These are phyloP conservation scores for Myxozyma vanderwaltii DNA, from an alignment of 805 yeast genomes.

Conservation along the genomic window DNA sequence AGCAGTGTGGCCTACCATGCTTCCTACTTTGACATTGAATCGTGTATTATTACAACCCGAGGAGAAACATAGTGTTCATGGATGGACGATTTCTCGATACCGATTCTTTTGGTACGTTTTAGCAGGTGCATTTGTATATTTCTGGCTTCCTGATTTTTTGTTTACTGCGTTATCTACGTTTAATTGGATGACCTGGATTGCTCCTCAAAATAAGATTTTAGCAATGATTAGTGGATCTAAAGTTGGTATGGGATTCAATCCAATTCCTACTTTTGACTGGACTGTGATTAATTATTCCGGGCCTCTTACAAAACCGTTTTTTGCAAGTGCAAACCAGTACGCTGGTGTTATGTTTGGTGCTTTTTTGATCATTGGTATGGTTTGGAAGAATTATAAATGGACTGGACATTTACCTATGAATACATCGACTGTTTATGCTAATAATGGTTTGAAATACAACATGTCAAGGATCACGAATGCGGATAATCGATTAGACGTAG, in stretches of 20 bases:
- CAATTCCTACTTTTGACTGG: constrained; percentile 50
- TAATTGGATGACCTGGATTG: constrained; percentile 52
- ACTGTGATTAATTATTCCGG: constrained; percentile 60
- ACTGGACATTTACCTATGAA: constrained; percentile 49
- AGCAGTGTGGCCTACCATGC: constrained; percentile 65
- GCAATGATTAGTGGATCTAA: constrained; percentile 58
- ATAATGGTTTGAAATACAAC: constrained; percentile 52
- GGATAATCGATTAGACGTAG: constrained; percentile 50
- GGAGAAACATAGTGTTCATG: constrained; percentile 46
- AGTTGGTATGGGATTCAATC: constrained; percentile 53
- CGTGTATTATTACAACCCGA: constrained; percentile 49
- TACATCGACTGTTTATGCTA: constrained; percentile 55
- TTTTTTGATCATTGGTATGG: constrained; percentile 47
- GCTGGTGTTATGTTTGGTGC: constrained; percentile 43
- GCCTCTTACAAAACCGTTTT: constrained; percentile 58
- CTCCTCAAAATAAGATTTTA: constrained; percentile 49
- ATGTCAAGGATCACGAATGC: constrained; percentile 51
- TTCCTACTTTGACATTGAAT: constrained; percentile 60
- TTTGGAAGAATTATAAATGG: constrained; percentile 42
- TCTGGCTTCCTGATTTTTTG: constrained; percentile 68
- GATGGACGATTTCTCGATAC: constrained; percentile 61
- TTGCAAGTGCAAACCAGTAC: constrained; percentile 48
- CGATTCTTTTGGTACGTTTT: constrained; percentile 52
- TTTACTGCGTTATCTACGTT: constrained; percentile 63
- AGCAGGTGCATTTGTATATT: constrained; percentile 55